Evolutionary conservation across 257 asterid species (phyloP), one percentile per base, ranked within the genome.

Genomic region (Handroanthus guayacan): DNA sequence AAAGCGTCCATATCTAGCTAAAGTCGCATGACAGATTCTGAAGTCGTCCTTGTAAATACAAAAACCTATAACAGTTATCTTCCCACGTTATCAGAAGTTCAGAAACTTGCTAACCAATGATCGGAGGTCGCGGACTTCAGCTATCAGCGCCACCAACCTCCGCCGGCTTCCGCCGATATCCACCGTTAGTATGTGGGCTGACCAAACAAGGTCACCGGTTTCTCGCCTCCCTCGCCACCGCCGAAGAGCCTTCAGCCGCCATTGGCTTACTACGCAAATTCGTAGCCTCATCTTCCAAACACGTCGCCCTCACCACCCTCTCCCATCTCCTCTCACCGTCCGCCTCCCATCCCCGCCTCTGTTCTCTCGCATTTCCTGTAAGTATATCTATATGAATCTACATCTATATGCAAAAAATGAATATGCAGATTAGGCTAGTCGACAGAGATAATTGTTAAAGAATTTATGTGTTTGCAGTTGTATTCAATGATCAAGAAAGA

Each of bases 321-420:
- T 87, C 97, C 55, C 93, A 92, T 63, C 87, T 94, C 65, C 88
- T 94, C 81, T 90, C 96, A 67, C 89, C 94, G 20, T 74, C 87
- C 75, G 71, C 80, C 63, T 45, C 86, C 71, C 83, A 76, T 71
- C 83, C 88, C 44, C 94, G 84, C 17, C 84, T 88, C 82, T 83
- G 92, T 62, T 80, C 86, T 41, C 69, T 92, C 67, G 91, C 94
- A 20, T 82, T 90, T 67, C 92, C 95, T 3, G 97, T 94, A 84
- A 87, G 95, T 84, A 13, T 18, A 16, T 54, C 41, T 9, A 44
- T 36, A 39, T 56, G n/a, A 39, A 36, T 47, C 4, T 12, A 1
- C 14, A 39, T 62, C 16, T 66, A n/a, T 66, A 18, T 11, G 34
- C 13, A 54, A 25, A 12, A 9, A 54, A 11, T 8, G 62, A 69